A percentile compares a stretch with the other conserved stretches of the same genome.
phyloP scores from a whole-genome alignment of 2,329 filamentous ascomycete species.

The Microdochium bolleyi region DNA sequence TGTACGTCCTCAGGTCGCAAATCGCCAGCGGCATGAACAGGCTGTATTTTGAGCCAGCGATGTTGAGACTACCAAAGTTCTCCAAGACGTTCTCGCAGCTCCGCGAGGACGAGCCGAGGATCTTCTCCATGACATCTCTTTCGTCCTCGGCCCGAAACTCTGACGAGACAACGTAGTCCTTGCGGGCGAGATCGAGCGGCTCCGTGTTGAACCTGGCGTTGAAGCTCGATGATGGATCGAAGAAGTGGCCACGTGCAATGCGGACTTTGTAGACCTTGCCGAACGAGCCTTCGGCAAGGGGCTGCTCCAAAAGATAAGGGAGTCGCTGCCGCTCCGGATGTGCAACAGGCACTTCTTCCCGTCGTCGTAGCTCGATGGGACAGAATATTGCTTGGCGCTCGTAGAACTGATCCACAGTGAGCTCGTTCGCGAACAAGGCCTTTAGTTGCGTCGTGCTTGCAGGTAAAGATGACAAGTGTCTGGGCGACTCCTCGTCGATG shows the following conservation, averaged over 20 bases:
- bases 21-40: constrained; percentile 30
- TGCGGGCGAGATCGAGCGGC: constrained; percentile 21
- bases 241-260: constrained; percentile 25
- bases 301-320: constrained; percentile 24
- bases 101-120: constrained; percentile 19
- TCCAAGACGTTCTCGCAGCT: constrained; percentile 24
- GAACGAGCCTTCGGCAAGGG: constrained; percentile 20
- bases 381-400: constrained; percentile 22
- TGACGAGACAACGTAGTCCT: constrained; percentile 23
- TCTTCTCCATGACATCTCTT: constrained; percentile 22
- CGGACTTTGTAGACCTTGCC: constrained; percentile 19
- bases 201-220: constrained; percentile 6
- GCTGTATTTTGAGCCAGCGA: constrained; percentile 22
- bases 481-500: background rate
- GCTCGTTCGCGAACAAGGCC: constrained; percentile 10
- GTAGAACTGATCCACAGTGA: constrained; percentile 18
- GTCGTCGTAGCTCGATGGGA: constrained; percentile 17
- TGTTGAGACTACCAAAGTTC: constrained; percentile 24
- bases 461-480: constrained; percentile 7
- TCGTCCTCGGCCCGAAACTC: constrained; percentile 17
- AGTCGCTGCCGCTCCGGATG: constrained; percentile 13
- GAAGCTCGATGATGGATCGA: background rate
- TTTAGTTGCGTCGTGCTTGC: constrained; percentile 8
- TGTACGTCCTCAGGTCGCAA: constrained; percentile 27
- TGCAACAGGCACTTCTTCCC: constrained; percentile 16